These are phyloP conservation scores for Xerocomellus chrysenteron DNA, from an alignment of 768 basidiomycete species.

Conservation along the genomic window DNA sequence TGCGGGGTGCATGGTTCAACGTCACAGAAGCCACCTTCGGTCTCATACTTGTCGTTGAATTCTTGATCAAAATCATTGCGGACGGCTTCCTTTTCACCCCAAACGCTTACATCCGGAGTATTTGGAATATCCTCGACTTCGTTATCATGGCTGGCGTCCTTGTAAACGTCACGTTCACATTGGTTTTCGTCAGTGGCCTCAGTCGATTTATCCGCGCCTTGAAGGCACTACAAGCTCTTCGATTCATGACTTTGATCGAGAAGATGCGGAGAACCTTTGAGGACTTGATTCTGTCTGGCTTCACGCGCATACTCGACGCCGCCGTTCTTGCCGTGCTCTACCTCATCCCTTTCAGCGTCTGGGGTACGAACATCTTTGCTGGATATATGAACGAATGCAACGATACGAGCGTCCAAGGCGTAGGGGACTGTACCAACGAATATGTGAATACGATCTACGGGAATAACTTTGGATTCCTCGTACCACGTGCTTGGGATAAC, in stretches of 20 bases:
- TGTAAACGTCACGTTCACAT: conserved; percentile 67
- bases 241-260: conserved; percentile 86
- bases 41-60: conserved; percentile 72
- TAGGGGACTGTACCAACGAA: conserved; percentile 71
- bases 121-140: conserved; percentile 92
- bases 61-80: conserved; percentile 86
- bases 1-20: conserved; percentile 85
- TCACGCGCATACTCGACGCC: conserved; percentile 82
- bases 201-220: conserved; percentile 81
- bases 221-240: conserved; percentile 84
- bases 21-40: conserved; percentile 75
- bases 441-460: conserved; percentile 64
- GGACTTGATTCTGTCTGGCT: conserved; percentile 83
- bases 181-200: conserved; percentile 76
- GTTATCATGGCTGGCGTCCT: conserved; percentile 77
- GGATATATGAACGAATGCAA: conserved; percentile 86
- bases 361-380: conserved; percentile 92
- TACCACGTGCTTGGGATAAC: conserved; percentile 87
- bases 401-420: conserved; percentile 52
- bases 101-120: conserved; percentile 86
- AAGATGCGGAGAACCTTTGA: conserved; percentile 86
- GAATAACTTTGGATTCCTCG: conserved; percentile 62
- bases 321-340: conserved; percentile 87
- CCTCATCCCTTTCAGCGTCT: conserved; percentile 90
- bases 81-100: conserved; percentile 92